Base-by-base conservation (phyloP, 306 rosid species). In the Cucurbita argyrosperma region DNA sequence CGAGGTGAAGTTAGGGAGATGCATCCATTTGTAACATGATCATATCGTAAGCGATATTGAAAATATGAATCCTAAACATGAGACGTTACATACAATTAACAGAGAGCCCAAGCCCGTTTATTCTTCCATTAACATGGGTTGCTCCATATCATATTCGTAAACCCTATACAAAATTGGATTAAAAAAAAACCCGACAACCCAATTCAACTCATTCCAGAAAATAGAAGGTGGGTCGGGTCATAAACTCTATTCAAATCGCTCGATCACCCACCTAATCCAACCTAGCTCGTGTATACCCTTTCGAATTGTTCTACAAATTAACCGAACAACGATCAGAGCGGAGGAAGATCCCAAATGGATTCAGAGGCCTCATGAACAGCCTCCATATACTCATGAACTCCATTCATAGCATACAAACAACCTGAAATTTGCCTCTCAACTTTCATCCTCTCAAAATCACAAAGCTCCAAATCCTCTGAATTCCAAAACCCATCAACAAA, bases 381-480 rank as follows among this genome's bases (percentile, higher is more conserved):
- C 71, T 92, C 94, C 96, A 90, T 85, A 69, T 89, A 93, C 78
- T 93, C 98, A 7, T 87, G 94, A 71, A 93, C 87, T 57, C 98
- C 98, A 85, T 93, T 93, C 63, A 90, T 85, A 12, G 97, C 98
- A 77, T 90, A 90, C 11, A 90, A 91, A 35, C 96, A 89, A 82
- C 97, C 96, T 43, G 97, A 90, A 54, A 90, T 93, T 72, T 93
- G 98, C 58, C 97, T 90, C 65, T 93, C 98, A 26, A 93, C 88
- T 78, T 84, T 90, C 96, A 93, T 86, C 78, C 96, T 86, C 64
- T 93, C 97, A 43, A 93, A 93, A 53, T 87, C 97, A 11, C 79
- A 75, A 38, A 90, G 63, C 69, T 85, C 94, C 35, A 81, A 70
- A 16, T 78, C 75, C 37, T 57, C 85, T 26, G 42, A 78, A 10